phyloP scores from a whole-genome alignment of 495 filamentous ascomycete genomes.

The Immersiella caudata region DNA sequence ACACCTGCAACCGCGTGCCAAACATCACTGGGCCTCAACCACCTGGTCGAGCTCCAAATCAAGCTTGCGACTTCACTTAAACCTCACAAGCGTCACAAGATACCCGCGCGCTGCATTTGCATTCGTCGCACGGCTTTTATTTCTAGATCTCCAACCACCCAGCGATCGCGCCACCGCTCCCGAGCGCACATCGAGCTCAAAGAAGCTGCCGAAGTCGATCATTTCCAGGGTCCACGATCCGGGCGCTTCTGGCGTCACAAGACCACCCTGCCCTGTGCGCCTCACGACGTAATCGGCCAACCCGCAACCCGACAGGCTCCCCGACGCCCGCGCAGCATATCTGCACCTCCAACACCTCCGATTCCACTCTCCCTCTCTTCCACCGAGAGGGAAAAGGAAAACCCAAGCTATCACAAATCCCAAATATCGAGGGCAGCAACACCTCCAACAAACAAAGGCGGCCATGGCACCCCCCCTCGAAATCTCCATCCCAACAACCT shows the following conservation, averaged over 20 bases:
- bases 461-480: constrained; percentile 76
- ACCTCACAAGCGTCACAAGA: background rate
- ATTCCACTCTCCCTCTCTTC: background rate
- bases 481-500: constrained; percentile 79
- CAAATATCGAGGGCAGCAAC: too few relatives aligned
- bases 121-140: background rate
- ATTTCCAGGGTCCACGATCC: constrained; percentile 12
- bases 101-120: background rate
- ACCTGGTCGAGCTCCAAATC: background rate
- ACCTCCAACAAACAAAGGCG: constrained; percentile 2
- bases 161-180: background rate
- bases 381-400: background rate
- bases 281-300: constrained; percentile 18
- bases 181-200: background rate
- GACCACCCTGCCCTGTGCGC: constrained; percentile 19
- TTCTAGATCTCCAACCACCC: background rate
- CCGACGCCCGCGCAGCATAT: background rate
- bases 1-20: constrained; percentile 21
- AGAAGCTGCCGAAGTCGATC: background rate
- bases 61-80: background rate
- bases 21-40: constrained; percentile 1
- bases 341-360: background rate
- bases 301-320: background rate
- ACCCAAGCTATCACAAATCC: too few relatives aligned
- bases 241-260: constrained; percentile 19